These are phyloP conservation scores for Leersia perrieri DNA, from an alignment of 176 grass and related monocot genomes.

Conservation along the genomic window DNA sequence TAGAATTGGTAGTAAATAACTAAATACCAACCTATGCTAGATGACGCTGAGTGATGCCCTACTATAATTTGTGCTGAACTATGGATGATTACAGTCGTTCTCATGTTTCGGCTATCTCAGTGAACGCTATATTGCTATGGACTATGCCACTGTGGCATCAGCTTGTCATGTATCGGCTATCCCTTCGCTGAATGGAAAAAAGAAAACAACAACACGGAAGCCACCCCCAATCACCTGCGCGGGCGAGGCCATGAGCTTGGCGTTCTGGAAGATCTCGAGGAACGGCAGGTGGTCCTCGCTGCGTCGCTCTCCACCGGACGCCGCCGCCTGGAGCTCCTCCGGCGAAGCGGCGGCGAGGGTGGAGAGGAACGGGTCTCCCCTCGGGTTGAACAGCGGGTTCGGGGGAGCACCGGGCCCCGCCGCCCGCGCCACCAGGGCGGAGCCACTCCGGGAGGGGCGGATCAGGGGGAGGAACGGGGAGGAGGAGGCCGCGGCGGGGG, in stretches of 20 bases:
- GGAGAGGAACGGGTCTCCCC: constrained; percentile 49
- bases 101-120: background rate
- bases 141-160: background rate
- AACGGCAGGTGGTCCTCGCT: constrained; percentile 67
- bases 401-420: constrained; percentile 21
- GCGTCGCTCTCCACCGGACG: constrained; percentile 31
- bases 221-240: constrained; percentile 42
- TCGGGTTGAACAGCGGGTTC: constrained; percentile 45
- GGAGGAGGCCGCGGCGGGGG: background rate
- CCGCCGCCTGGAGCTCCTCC: constrained; percentile 48
- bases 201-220: background rate
- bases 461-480: background rate
- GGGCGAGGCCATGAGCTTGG: constrained; percentile 78
- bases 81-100: background rate
- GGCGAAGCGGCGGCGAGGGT: constrained; percentile 34
- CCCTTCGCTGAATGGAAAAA: background rate
- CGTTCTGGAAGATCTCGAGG: constrained; percentile 71
- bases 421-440: constrained; percentile 33
- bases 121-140: background rate
- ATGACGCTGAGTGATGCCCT: background rate
- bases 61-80: background rate
- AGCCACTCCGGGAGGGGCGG: constrained; percentile 20
- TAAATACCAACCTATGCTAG: background rate
- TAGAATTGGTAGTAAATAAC: background rate
- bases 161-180: background rate